phyloP scores from a whole-genome alignment of 2,329 filamentous ascomycete genomes.

The Aspergillus clavatus region DNA sequence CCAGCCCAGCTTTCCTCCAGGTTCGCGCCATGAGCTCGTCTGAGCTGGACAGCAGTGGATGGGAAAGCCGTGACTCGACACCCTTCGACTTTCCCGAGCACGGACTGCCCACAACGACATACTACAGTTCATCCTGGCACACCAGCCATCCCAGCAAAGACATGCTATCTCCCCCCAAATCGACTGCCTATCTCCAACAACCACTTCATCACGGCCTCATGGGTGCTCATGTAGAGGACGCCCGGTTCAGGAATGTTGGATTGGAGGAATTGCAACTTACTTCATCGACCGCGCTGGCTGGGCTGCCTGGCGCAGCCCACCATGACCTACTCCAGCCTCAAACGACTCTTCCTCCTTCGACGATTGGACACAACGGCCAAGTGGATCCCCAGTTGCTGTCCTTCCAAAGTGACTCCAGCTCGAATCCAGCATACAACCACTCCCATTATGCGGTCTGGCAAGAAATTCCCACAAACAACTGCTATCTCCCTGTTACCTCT shows the following conservation, averaged over 20 bases:
- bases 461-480: slow-evolving; percentile 13
- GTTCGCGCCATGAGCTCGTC: slow-evolving; percentile 24
- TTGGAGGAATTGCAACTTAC: slow-evolving; percentile 28
- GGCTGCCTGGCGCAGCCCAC: slow-evolving; percentile 40
- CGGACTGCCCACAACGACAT: slow-evolving; percentile 15
- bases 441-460: slow-evolving; percentile 22
- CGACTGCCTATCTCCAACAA: slow-evolving; percentile 51
- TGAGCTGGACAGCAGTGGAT: slow-evolving; percentile 22
- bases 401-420: slow-evolving; percentile 21
- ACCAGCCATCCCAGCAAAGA: slow-evolving; percentile 48
- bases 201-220: slow-evolving; percentile 41
- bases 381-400: slow-evolving; percentile 42
- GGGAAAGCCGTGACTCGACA: slow-evolving; percentile 31
- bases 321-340: slow-evolving; percentile 40
- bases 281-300: slow-evolving; percentile 36
- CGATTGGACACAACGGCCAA: slow-evolving; percentile 28
- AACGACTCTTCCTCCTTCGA: slow-evolving; percentile 20
- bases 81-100: slow-evolving; percentile 30
- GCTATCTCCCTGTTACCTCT: slow-evolving; percentile 16
- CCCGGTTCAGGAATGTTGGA: slow-evolving; percentile 40
- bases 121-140: slow-evolving; percentile 49
- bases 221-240: slow-evolving; percentile 38
- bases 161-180: slow-evolving; percentile 42
- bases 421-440: slow-evolving; percentile 13
- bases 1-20: slow-evolving; percentile 19